phyloP scores from a whole-genome alignment of 1,284 basidiomycete species.

The Erythrobasidium hasegawianum region DNA sequence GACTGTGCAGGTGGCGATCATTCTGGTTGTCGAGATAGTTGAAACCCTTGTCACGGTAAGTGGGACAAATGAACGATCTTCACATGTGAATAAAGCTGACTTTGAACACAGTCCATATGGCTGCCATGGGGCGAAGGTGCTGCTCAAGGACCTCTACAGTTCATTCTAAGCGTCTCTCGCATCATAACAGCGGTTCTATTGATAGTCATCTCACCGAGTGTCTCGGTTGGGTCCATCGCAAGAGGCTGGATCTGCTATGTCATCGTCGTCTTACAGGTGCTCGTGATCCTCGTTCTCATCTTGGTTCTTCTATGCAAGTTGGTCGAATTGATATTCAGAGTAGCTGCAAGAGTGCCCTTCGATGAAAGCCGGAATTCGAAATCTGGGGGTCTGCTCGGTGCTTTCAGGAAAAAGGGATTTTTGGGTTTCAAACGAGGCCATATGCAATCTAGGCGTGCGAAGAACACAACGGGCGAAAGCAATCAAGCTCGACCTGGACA shows the following conservation, averaged over 20 bases:
- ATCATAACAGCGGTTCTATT: slow-evolving; percentile 84
- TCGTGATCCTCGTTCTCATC: slow-evolving; percentile 74
- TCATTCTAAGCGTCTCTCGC: slow-evolving; percentile 81
- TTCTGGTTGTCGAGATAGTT: slow-evolving; percentile 77
- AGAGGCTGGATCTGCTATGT: slow-evolving; percentile 90
- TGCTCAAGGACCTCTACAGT: slow-evolving; percentile 89
- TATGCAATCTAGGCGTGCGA: slow-evolving; percentile 13
- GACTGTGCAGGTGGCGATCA: slow-evolving; percentile 82
- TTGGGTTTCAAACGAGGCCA: slow-evolving; percentile 70
- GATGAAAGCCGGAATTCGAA: slow-evolving; percentile 73
- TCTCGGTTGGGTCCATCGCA: slow-evolving; percentile 69
- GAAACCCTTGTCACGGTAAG: slow-evolving; percentile 67
- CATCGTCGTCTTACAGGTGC: slow-evolving; percentile 76
- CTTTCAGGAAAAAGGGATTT: slow-evolving; percentile 52
- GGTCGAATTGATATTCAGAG: slow-evolving; percentile 71
- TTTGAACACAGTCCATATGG: slow-evolving; percentile 63
- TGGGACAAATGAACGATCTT: slow-evolving; percentile 18
- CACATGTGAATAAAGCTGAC: slow-evolving; percentile 7
- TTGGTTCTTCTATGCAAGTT: slow-evolving; percentile 81
- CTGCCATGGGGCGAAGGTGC: slow-evolving; percentile 94
- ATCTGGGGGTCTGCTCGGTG: slow-evolving; percentile 80
- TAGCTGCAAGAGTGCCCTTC: slow-evolving; percentile 76
- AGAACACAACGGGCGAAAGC: slow-evolving; percentile 4
- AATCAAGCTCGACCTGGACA: slow-evolving; percentile 1
- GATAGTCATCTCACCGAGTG: slow-evolving; percentile 79